Conservation (phyloP, 495 filamentous ascomycete species). For the Venustampulla echinocandica region DNA sequence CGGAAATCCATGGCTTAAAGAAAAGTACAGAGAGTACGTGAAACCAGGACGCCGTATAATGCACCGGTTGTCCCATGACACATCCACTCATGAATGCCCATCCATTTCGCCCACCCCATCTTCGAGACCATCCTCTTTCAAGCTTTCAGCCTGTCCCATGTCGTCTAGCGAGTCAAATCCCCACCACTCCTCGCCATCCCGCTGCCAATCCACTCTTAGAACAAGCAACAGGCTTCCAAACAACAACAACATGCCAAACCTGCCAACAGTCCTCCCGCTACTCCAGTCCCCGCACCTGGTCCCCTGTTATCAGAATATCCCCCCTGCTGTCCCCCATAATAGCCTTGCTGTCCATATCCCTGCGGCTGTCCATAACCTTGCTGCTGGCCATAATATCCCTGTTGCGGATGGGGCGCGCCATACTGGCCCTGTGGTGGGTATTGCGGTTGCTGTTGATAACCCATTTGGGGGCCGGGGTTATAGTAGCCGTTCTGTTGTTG, state of each 20-base stretch:
- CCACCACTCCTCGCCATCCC: not conserved
- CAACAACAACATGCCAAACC: constrained; percentile 24
- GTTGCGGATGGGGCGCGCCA: constrained; percentile 1
- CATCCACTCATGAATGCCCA: not conserved
- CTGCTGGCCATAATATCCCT: constrained; percentile 10
- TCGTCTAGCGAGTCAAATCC: not conserved
- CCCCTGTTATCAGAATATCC: constrained; percentile 13
- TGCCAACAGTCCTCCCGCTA: constrained; percentile 13
- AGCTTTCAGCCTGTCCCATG: not conserved
- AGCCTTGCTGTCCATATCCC: constrained; percentile 12
- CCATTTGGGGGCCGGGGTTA: constrained; percentile 8
- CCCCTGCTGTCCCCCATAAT: constrained; percentile 12
- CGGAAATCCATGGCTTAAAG: too few species aligned
- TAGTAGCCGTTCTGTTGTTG: not conserved
- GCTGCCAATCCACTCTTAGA: constrained; percentile 10
- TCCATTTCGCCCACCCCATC: not conserved
- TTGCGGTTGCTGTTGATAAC: constrained; percentile 4
- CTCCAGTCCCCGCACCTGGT: constrained; percentile 5
- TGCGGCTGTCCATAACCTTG: constrained; percentile 12
- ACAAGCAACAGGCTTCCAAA: constrained; percentile 23
- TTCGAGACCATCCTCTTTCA: not conserved
- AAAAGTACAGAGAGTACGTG: not conserved
- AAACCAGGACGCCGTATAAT: not conserved
- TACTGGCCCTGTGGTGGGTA: constrained; percentile 1
- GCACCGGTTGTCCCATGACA: not conserved